These are phyloP conservation scores for Mycena albidolilacea DNA, from an alignment of 768 basidiomycete species.

Conservation along the genomic window DNA sequence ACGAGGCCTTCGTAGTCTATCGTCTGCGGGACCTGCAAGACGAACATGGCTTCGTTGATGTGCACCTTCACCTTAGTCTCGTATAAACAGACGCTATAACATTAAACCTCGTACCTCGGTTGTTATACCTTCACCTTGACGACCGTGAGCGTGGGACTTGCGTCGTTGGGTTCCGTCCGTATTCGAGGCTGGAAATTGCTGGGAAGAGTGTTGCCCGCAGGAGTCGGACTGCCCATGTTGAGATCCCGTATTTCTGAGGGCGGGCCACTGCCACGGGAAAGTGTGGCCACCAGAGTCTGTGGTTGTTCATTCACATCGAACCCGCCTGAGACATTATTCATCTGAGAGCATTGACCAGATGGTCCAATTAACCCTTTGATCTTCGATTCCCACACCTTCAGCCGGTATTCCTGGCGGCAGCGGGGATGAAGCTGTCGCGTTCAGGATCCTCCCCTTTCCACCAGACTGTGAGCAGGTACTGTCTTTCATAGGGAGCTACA, in stretches of 20 bases:
- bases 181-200: not conserved
- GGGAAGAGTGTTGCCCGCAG: not conserved
- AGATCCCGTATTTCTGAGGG: too few relatives aligned
- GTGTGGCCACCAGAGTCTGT: too few relatives aligned
- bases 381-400: constrained; percentile 92
- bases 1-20: constrained; percentile 88
- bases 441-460: constrained; percentile 92
- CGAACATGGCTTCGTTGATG: constrained; percentile 94
- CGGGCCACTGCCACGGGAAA: too few relatives aligned
- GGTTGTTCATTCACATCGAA: not conserved
- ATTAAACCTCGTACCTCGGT: too few relatives aligned
- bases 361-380: constrained; percentile 90
- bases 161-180: not conserved
- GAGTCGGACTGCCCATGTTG: not conserved
- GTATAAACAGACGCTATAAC: too few relatives aligned
- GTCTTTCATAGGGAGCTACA: constrained; percentile 53
- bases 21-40: constrained; percentile 86
- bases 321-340: not conserved
- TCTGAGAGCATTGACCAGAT: not conserved
- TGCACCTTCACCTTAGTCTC: constrained; percentile 96
- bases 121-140: constrained; percentile 93
- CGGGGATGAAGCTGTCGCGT: constrained; percentile 91
- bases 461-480: constrained; percentile 88
- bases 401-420: constrained; percentile 91
- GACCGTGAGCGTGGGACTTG: not conserved